Evolutionary conservation across 805 yeast genomes (phyloP), one percentile per base, ranked within the genome.

Genomic region (Candida incommunis): DNA sequence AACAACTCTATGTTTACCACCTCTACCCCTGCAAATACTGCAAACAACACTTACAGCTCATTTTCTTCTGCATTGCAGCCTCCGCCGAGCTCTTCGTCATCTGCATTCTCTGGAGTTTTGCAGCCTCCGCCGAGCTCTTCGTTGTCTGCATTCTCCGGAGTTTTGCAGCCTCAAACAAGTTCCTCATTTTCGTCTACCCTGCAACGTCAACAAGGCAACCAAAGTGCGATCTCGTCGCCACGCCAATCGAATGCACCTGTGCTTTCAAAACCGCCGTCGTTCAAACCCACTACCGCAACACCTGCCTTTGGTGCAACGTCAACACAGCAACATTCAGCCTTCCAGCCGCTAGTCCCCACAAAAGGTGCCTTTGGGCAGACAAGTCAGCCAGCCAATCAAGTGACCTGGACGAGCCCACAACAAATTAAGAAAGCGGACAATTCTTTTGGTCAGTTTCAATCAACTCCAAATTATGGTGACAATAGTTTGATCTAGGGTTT

Each of bases 401-500:
- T 31, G 4, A 9, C 37, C 7, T 31, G 37, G 37, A 25, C 7
- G 7, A n/a, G 20, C 18, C 37, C 13, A 18, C 37, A 31, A n/a
- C 18, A 7, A 7, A 16, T n/a, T 31, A 7, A 31, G 13, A 31
- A 25, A 16, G 16, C 5, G 16, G 21, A 22, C 22, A 15, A 42
- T 4, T 41, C 29, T 22, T 41, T 25, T n/a, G 27, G 22, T 4
- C 43, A 23, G 21, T 16, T 41, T 23, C 43, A 41, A 22, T 22
- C 43, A 15, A 22, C 29, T 23, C 11, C 37, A 7, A 31, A 31
- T 18, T 31, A 31, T n/a, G n/a, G 18, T 16, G 40, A 42, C 22
- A 34, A 42, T 18, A 42, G 43, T 18, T 37, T 44, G 46, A 44
- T 41, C 11, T 44, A 41, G 40, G 7, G 41, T 13, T 25, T 9